Evolutionary conservation across 1,139 yeast species (phyloP), one percentile per base, ranked within the genome.

Genomic region (Eremothecium sinecaudum): DNA sequence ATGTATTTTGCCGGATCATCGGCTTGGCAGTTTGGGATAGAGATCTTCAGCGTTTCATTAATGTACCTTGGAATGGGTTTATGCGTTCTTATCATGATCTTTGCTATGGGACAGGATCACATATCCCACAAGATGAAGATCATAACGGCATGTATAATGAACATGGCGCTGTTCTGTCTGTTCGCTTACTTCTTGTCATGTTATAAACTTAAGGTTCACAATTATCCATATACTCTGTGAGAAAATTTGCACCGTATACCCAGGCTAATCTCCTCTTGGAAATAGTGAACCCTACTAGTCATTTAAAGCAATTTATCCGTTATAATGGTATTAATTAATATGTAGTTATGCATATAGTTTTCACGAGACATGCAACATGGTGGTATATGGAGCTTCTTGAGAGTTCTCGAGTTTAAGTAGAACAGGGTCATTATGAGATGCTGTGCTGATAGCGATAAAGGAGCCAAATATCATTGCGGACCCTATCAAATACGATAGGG

Each of bases 381-480:
- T n/a, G n/a, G n/a, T n/a, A n/a, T n/a, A n/a, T n/a, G n/a, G n/a
- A n/a, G n/a, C n/a, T n/a, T n/a, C n/a, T n/a, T n/a, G n/a, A n/a
- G n/a, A n/a, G 10, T 19, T 19, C 9, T 8, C 21, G 7, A 8
- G 9, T 8, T 8, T 10, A 19, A 19, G 21, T 7, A 19, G 21
- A 7, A 19, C 10, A 19, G 21, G 9, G 9, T 19, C 21, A 19
- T 19, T 10, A 8, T 19, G 21, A 7, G 84, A 94, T 46, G 78
- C 84, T 44, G 68, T 73, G 57, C 87, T 87, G 32, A 90, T 79
- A 34, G 81, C 75, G 47, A 86, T 72, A 54, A 90, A 90, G 1
- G 97, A 90, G 29, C 75, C 62, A 25, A 87, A 75, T 28, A 90
- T 93, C 34, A 84, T 64, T 2, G 62, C 52, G 0, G 98, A 97